Base-by-base conservation (phyloP, 139 green algal genomes). In the Edaphochlamys debaryana region DNA sequence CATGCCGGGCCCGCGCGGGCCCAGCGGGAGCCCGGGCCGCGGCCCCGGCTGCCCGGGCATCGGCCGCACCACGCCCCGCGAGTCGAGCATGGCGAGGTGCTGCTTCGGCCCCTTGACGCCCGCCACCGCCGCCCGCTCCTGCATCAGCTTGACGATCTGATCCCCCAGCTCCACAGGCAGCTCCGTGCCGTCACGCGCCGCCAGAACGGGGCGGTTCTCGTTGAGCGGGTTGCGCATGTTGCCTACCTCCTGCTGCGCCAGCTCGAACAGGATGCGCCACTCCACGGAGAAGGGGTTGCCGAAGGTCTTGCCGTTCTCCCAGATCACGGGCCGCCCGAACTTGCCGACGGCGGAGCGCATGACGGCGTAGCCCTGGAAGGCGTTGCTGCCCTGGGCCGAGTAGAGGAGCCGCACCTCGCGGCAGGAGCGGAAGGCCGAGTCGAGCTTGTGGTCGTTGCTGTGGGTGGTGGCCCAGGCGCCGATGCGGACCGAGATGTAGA, bases 341-440 rank as follows among this genome's bases (percentile, higher is more conserved):
- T 80, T 54, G 20, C 87, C 87, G 13, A 87, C 22, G 0, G 48
- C 20, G 20, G 79, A 72, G 32, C 80, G 38, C 94, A 97, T 97
- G 29, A 88, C 76, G 27, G 94, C 94, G 50, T 90, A 95, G 42
- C 94, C 94, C 62, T 95, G 92, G 63, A 97, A 97, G 48, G 89
- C 73, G 68, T 87, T 90, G 52, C 86, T 95, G 69, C 73, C 77
- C 36, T 93, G 94, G 32, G 97, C 90, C 4, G 88, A 93, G 80
- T 96, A 97, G 22, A 97, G 50, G 23, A 97, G 82, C 3, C 91
- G 79, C 1, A 97, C 91, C 29, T 90, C 80, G 32, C 79, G 66
- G 27, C 52, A 63, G 1, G 30, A 81, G 0, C 80, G 40, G 67
- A 91, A 96, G 9, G 93, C 93, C 9, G 93, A 74, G 77, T 94